phyloP scores from a whole-genome alignment of 139 green algal genomes.

The Micractinium sp. region DNA sequence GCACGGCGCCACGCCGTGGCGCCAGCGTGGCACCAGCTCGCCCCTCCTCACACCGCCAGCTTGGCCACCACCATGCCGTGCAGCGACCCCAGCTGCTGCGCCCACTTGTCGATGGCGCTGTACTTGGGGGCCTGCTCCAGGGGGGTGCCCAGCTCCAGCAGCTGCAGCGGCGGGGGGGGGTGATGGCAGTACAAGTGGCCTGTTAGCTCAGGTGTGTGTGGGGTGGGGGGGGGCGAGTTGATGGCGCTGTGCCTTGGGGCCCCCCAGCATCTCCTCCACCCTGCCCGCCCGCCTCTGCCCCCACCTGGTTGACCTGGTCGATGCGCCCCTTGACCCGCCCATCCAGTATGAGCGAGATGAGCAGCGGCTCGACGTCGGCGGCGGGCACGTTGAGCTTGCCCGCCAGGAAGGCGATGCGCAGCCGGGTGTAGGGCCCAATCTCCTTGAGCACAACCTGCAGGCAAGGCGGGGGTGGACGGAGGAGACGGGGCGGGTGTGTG shows the following conservation, averaged over 20 bases:
- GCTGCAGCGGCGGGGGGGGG: conserved; percentile 26
- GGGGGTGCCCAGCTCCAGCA: conserved; percentile 78
- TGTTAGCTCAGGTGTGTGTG: not conserved
- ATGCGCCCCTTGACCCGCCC: conserved; percentile 86
- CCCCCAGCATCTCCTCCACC: not conserved
- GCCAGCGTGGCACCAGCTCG: too few relatives aligned
- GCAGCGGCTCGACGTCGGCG: conserved; percentile 92
- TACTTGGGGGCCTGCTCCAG: conserved; percentile 73
- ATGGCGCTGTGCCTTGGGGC: not conserved
- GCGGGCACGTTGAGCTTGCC: conserved; percentile 91
- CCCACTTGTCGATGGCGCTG: conserved; percentile 86
- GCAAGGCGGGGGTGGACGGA: not conserved
- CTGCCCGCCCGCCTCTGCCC: too few relatives aligned
- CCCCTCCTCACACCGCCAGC: conserved; percentile 49
- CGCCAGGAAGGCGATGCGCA: conserved; percentile 91
- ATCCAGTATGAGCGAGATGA: conserved; percentile 96
- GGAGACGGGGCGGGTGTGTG: too few relatives aligned
- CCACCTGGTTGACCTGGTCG: conserved; percentile 83
- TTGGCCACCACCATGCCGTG: conserved; percentile 73
- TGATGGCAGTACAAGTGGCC: not conserved
- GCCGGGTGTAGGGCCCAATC: conserved; percentile 91
- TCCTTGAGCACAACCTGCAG: conserved; percentile 89
- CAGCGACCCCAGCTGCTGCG: conserved; percentile 74
- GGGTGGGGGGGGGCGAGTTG: not conserved
- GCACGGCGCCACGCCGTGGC: too few relatives aligned